Evolutionary conservation across 2,329 filamentous ascomycete species (phyloP).

Genomic region (Pochonia chlamydosporia): DNA sequence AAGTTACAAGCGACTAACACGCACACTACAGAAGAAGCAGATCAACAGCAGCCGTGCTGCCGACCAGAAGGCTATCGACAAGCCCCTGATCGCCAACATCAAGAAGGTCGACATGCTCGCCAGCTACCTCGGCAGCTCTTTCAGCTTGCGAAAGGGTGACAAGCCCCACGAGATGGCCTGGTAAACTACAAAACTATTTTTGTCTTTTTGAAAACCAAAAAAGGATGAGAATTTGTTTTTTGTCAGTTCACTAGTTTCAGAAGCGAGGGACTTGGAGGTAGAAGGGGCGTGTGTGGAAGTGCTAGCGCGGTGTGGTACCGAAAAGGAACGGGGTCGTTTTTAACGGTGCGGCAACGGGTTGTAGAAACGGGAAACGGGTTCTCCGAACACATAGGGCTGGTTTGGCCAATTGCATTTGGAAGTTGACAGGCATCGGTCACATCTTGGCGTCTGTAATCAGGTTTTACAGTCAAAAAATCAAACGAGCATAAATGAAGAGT

Average conservation of each 20-base stretch:
- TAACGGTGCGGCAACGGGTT: conserved; percentile 22
- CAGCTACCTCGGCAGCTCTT: conserved; percentile 91
- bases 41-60: conserved; percentile 83
- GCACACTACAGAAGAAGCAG: conserved; percentile 79
- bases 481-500: conserved; percentile 32
- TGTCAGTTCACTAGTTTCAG: conserved; percentile 17
- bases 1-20: conserved; percentile 17
- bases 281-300: conserved; percentile 4
- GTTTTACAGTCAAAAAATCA: conserved; percentile 55
- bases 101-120: conserved; percentile 96
- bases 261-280: not conserved
- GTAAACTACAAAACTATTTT: conserved; percentile 49
- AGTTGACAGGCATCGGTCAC: conserved; percentile 58
- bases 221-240: conserved; percentile 8
- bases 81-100: conserved; percentile 88
- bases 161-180: conserved; percentile 99
- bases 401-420: conserved; percentile 62
- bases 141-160: conserved; percentile 99
- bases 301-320: conserved; percentile 5
- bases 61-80: conserved; percentile 98
- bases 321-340: conserved; percentile 3
- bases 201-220: conserved; percentile 6
- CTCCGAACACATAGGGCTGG: conserved; percentile 43
- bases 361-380: conserved; percentile 36
- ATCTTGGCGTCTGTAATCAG: conserved; percentile 63